A percentile compares a stretch with the other conserved stretches of the same genome.
Conservation (phyloP, 352 stramenopile species). For the Globisporangium canariense region DNA sequence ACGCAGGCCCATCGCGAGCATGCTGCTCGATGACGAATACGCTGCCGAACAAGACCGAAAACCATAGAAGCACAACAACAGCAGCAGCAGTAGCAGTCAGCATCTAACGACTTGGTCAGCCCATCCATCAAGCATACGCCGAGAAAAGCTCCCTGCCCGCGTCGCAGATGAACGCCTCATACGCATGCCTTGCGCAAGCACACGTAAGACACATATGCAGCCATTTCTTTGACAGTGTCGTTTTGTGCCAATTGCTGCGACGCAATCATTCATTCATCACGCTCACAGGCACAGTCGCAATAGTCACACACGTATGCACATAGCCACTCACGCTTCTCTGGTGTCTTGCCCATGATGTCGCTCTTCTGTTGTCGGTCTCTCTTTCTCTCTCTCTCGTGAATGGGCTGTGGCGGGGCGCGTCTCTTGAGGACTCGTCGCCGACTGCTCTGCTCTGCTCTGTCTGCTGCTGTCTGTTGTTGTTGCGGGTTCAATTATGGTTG, state of each 20-base stretch:
- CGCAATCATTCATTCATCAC: neutral
- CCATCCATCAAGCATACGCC: neutral
- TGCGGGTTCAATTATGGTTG: no score
- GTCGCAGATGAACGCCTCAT: neutral
- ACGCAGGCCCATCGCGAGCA: slow-evolving; percentile 25
- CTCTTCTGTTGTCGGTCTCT: neutral
- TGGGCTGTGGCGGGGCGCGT: slow-evolving; percentile 5
- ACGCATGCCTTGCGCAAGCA: neutral
- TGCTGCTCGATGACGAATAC: slow-evolving; percentile 6
- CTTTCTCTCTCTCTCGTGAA: neutral
- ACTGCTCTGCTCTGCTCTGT: neutral
- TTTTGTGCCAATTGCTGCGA: neutral
- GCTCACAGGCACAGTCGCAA: neutral
- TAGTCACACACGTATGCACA: neutral
- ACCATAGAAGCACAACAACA: neutral
- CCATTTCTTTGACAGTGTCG: no score
- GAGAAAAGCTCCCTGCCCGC: neutral
- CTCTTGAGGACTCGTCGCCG: slow-evolving; percentile 11
- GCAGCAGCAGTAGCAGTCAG: neutral
- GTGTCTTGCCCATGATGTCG: slow-evolving; percentile 45
- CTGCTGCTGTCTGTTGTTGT: neutral
- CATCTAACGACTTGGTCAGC: neutral
- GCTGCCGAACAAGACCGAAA: neutral
- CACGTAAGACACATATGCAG: neutral
- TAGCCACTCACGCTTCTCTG: slow-evolving; percentile 31